A percentile compares a stretch with the other conserved stretches of the same genome.
phyloP scores from a whole-genome alignment of 208 protist genomes.

The Trypanosoma mega region DNA sequence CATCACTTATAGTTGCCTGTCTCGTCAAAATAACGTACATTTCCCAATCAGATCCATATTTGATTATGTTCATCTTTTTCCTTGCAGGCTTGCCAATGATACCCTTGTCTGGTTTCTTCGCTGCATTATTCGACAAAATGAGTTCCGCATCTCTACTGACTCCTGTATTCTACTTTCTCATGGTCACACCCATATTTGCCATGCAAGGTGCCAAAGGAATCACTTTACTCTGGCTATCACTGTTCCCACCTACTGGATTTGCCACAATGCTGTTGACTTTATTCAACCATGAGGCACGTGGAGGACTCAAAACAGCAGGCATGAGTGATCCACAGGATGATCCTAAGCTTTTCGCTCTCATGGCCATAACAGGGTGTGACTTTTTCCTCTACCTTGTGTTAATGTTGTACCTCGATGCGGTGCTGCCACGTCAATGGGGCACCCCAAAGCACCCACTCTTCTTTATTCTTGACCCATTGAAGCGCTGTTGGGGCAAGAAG shows the following conservation, averaged over 20 bases:
- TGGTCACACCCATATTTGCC: conserved; percentile 37
- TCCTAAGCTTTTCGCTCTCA: conserved; percentile 31
- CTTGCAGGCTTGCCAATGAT: conserved; percentile 37
- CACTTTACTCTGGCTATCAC: conserved; percentile 1
- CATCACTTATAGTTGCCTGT: conserved; percentile 11
- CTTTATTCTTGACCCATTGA: conserved; percentile 46
- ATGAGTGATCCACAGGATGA: conserved; percentile 20
- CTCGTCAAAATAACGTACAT: conserved; percentile 23
- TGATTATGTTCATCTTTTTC: conserved; percentile 32
- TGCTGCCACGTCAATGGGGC: conserved; percentile 67
- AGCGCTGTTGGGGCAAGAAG: conserved; percentile 9
- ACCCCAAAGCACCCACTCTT: conserved; percentile 63
- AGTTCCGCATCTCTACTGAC: conserved; percentile 35
- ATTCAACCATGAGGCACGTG: conserved; percentile 32
- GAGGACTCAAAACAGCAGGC: conserved; percentile 33
- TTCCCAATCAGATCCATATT: conserved; percentile 8
- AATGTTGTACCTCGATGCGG: conserved; percentile 53
- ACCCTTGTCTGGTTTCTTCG: conserved; percentile 32
- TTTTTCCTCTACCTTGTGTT: conserved; percentile 48
- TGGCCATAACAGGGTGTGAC: conserved; percentile 39
- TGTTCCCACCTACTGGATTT: conserved; percentile 43
- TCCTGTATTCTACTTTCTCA: conserved; percentile 47
- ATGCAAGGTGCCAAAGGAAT: conserved; percentile 13
- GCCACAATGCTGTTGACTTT: conserved; percentile 33
- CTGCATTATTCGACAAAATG: conserved; percentile 40